Evolutionary conservation across 495 filamentous ascomycete genomes (phyloP), one percentile per base, ranked within the genome.

Genomic region (Emericellopsis terricola): DNA sequence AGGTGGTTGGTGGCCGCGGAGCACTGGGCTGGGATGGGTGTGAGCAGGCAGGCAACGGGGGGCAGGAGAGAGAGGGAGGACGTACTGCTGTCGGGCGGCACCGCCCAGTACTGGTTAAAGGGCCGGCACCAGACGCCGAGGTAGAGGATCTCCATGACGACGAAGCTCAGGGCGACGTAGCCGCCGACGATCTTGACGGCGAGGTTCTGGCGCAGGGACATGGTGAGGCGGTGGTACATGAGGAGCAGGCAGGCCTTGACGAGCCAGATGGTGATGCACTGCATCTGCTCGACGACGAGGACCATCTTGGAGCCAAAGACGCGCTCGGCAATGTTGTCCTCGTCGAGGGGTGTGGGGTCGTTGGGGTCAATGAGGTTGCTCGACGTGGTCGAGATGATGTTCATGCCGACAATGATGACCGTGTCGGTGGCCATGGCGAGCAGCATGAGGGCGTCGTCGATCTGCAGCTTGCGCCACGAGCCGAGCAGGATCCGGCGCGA

Each of bases 161-260:
- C 27, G 30, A 52, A 61, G 13, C 55, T 26, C 3, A 38, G 13
- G 8, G 26, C 34, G 28, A 57, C 42, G 38, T 60, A 60, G 18
- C 30, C 41, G 2, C 47, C 45, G 19, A 57, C 50, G 10, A 41
- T 38, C 4, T 41, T 37, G 28, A 61, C 52, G 31, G 53, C 31
- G 19, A 41, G 20, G 34, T 60, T 55, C 5, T 47, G 29, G 23
- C 40, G 34, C 6, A 56, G 45, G 17, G 53, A 50, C 1, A 42
- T 52, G 33, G 64, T 59, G 4, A 66, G 41, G 8, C 61, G 55
- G 14, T 50, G 46, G 37, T 65, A 70, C 43, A 69, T 54, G 31
- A 67, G 46, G 6, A 70, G 52, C 51, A 70, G 58, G 44, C 59
- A 68, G n/a, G 42, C 44, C 48, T 70, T 70, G 33, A 66, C 51